Base-by-base conservation (phyloP, 2,329 filamentous ascomycete genomes). In the Exserohilum rostratum region DNA sequence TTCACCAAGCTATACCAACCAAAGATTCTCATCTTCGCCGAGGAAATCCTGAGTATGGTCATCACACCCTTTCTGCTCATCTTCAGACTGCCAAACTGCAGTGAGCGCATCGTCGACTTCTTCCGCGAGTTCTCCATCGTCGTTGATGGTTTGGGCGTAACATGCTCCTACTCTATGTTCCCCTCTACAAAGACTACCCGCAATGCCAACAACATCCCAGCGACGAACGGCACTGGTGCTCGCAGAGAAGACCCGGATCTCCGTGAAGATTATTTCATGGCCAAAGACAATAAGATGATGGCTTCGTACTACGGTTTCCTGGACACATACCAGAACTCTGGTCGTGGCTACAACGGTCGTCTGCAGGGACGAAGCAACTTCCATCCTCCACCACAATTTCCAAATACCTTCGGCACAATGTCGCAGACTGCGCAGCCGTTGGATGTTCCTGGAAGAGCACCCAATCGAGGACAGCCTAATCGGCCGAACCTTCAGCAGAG, bases 271-370 rank as follows among this genome's bases (percentile, higher is more conserved):
- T 98, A 98, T 73, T 98, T 95, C 70, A 87, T 91, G 18, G 91
- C 92, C 9, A 97, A 97, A 70, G 93, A 99, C 68, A 91, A 93
- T 59, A 99, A 99, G 78, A 96, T 99, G 91, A 88, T 95, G n/a
- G 90, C 92, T 13, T 98, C 93, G 0, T 95, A 97, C 72, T 93
- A 95, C 68, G 92, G 93, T 2, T 99, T 99, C 73, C 80, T 97
- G 55, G 92, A 97, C 70, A 93, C 96, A 64, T 99, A 99, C 63
- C 78, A 55, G 52, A 72, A 54, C 31, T 61, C 73, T 11, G 62
- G 74, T 43, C 81, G 81, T 51, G 63, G 61, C 47, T 51, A 46
- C 30, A 55, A 51, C n/a, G 42, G 52, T 9, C 52, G 52, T 12
- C 42, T 51, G 6, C 52, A 55, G 37, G 52, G 52, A 20, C 25